Evolutionary conservation across 73 alveolate genomes (phyloP).

Genomic region (Blepharisma stoltei): DNA sequence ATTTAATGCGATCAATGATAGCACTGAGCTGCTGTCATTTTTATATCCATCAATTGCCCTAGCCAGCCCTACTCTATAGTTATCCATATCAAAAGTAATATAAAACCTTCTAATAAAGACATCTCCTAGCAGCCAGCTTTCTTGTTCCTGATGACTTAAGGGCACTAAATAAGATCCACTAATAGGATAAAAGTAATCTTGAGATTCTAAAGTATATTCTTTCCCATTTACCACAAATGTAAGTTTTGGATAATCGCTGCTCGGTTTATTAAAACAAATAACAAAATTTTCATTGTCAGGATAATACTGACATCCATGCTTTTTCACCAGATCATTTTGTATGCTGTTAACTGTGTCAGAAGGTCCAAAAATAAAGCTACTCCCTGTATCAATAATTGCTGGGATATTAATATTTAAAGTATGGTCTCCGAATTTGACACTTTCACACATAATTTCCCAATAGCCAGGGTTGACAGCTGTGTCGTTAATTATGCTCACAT

Average conservation of each 20-base stretch:
- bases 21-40: no score
- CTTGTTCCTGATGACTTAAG: no score
- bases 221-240: neutral
- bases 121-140: no score
- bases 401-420: neutral
- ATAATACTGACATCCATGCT: neutral
- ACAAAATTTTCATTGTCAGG: neutral
- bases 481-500: neutral
- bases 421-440: neutral
- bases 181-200: neutral
- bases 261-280: neutral
- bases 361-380: neutral
- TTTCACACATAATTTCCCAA: neutral
- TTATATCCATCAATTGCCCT: no score
- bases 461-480: neutral
- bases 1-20: no score
- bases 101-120: no score
- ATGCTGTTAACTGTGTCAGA: neutral
- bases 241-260: neutral
- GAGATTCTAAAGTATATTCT: neutral
- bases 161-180: neutral
- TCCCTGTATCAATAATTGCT: conserved; percentile 15
- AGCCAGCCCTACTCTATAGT: no score
- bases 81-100: no score
- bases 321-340: neutral